Base-by-base conservation (phyloP, 768 basidiomycete genomes). In the Rhodotorula sphaerocarpa region DNA sequence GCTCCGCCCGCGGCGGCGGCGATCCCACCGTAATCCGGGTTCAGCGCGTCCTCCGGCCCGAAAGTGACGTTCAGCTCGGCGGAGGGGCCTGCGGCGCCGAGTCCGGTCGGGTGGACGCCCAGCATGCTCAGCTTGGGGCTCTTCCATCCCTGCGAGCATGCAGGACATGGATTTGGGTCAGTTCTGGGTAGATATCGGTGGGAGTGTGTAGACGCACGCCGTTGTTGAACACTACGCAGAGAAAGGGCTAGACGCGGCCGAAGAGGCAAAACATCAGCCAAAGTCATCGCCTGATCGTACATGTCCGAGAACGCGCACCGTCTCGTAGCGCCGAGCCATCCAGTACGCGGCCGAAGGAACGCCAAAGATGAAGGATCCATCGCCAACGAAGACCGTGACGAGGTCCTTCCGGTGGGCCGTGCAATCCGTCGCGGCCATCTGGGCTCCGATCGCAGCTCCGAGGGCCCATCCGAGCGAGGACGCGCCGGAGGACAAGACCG, bases 211-310 rank as follows among this genome's bases (percentile, higher is more conserved):
- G 82, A 84, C 83, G 84, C 0, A 84, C 84, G 0, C 84, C 84
- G 59, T 87, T 87, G 72, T 86, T 86, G 21, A 87, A 74, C 1
- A 87, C 77, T 64, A 87, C 76, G 0, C 84, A 86, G 31, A 86
- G 73, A 76, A 85, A 86, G 2, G 85, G 86, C 84, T 85, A 60
- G 25, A 15, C n/a, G n/a, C n/a, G n/a, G n/a, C n/a, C n/a, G n/a
- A n/a, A n/a, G n/a, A n/a, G n/a, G n/a, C n/a, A n/a, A n/a, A n/a
- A n/a, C n/a, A n/a, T n/a, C n/a, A n/a, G n/a, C n/a, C n/a, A n/a
- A n/a, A n/a, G n/a, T n/a, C n/a, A n/a, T n/a, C n/a, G n/a, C n/a
- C n/a, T n/a, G n/a, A n/a, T n/a, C n/a, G n/a, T n/a, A n/a, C n/a
- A n/a, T n/a, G n/a, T n/a, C n/a, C n/a, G n/a, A n/a, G n/a, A n/a